Evolutionary conservation across 2,329 filamentous ascomycete species (phyloP).

Genomic region (Coniosporium tulheliwenetii): DNA sequence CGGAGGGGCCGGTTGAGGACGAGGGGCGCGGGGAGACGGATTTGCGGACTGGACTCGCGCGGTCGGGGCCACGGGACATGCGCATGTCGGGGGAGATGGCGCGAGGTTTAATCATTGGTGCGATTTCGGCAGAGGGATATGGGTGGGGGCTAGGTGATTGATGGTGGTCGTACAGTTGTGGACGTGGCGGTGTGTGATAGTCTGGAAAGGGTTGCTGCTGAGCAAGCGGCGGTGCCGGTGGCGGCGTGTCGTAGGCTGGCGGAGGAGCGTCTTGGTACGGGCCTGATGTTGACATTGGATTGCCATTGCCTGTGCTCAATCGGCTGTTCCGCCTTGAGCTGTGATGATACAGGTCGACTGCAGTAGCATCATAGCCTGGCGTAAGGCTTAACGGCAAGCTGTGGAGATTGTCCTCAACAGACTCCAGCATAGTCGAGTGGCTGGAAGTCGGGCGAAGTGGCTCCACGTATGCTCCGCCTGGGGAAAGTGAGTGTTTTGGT

Average conservation of each 20-base stretch:
- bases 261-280: background rate
- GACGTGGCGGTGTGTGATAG: conserved; percentile 14
- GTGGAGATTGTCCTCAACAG: conserved; percentile 10
- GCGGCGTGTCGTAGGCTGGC: conserved; percentile 8
- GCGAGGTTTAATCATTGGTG: conserved; percentile 14
- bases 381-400: conserved; percentile 9
- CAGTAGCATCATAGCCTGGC: conserved; percentile 6
- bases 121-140: conserved; percentile 1
- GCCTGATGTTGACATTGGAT: background rate
- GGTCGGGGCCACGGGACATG: conserved; percentile 23
- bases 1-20: conserved; percentile 23
- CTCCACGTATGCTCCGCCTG: background rate
- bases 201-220: conserved; percentile 9
- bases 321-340: background rate
- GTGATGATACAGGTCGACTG: background rate
- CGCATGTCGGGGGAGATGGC: conserved; percentile 18
- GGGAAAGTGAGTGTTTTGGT: background rate
- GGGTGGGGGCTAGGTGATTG: background rate
- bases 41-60: conserved; percentile 43
- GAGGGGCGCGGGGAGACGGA: conserved; percentile 57
- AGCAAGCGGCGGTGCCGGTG: conserved; percentile 18
- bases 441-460: background rate
- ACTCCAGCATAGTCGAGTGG: background rate
- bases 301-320: background rate
- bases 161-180: conserved; percentile 7